Evolutionary conservation across 208 protist genomes (phyloP), one percentile per base, ranked within the genome.

Genomic region (Borovskyia barvae): DNA sequence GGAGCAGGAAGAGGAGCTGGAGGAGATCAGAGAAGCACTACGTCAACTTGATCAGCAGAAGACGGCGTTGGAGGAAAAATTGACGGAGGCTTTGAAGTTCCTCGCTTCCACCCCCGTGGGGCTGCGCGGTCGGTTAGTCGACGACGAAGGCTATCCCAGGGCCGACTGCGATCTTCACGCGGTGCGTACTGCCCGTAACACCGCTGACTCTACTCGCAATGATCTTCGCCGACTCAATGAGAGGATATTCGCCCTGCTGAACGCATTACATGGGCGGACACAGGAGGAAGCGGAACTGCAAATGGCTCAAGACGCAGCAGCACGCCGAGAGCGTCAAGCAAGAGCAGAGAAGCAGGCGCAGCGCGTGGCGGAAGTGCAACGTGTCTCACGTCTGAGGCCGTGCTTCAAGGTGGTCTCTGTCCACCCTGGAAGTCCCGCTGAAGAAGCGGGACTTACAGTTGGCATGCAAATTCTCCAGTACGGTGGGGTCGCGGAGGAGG

Each of bases 151-250:
- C 22, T 93, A 90, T 47, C 89, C 89, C 9, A 69, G 89, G 6
- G 48, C 53, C 46, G 89, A 95, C 63, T 92, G 83, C 57, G 89
- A 95, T 62, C 60, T 93, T n/a, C 92, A 93, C 65, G 89, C 89
- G 2, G 80, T 95, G 0, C 76, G 84, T 12, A 61, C 56, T 2
- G 85, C 89, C 0, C 66, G 86, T 6, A 75, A 95, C n/a, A 86
- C 70, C 0, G 80, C 90, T 3, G 68, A 62, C 52, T 85, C 65
- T 45, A 67, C 69, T 14, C 73, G 61, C 20, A 95, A 91, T 41
- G 89, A 95, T 45, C 49, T 95, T 3, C 67, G 75, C 25, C 53
- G 22, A 24, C 42, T 91, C 1, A 53, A 83, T 26, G 68, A 72
- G 3, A n/a, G 30, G 19, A 63, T 95, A 46, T 76, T 78, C 48